Percentiles rank a stretch among this genome's conserved stretches.
phyloP scores from a whole-genome alignment of 768 basidiomycete species.

The Pluteus cervinus region DNA sequence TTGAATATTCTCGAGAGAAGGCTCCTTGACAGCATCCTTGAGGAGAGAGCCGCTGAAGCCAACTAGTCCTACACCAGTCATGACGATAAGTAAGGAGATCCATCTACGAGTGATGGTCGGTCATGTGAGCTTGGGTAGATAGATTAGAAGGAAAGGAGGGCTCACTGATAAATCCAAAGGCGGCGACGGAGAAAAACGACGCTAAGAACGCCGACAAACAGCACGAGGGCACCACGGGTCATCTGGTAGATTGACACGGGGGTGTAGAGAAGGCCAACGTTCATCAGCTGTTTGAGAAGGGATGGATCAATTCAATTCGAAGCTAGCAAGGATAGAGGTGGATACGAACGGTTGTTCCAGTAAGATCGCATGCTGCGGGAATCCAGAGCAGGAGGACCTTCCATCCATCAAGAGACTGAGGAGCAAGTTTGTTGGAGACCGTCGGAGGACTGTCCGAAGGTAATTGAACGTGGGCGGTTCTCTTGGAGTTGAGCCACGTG shows the following conservation, averaged over 20 bases:
- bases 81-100: slow-evolving; percentile 85
- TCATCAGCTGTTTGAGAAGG: slow-evolving; percentile 63
- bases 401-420: slow-evolving; percentile 56
- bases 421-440: slow-evolving; percentile 27
- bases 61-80: slow-evolving; percentile 76
- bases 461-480: slow-evolving; percentile 45
- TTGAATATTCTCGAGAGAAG: too few relatives aligned
- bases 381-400: slow-evolving; percentile 78
- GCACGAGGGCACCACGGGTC: slow-evolving; percentile 88
- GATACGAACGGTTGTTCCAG: slow-evolving; percentile 76
- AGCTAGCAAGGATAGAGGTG: slow-evolving; percentile 7
- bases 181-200: slow-evolving; percentile 86
- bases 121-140: background rate
- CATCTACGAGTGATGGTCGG: slow-evolving; percentile 47
- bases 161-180: slow-evolving; percentile 84
- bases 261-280: slow-evolving; percentile 90
- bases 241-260: slow-evolving; percentile 98
- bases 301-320: slow-evolving; percentile 19
- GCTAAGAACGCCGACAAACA: slow-evolving; percentile 88
- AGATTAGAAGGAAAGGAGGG: slow-evolving; percentile 9
- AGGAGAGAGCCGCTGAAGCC: slow-evolving; percentile 87
- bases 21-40: slow-evolving; percentile 62
- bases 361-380: slow-evolving; percentile 85
- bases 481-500: slow-evolving; percentile 51
- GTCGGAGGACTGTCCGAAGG: slow-evolving; percentile 33